phyloP scores from a whole-genome alignment of 2,329 filamentous ascomycete genomes.

The Fusarium nematophilum region DNA sequence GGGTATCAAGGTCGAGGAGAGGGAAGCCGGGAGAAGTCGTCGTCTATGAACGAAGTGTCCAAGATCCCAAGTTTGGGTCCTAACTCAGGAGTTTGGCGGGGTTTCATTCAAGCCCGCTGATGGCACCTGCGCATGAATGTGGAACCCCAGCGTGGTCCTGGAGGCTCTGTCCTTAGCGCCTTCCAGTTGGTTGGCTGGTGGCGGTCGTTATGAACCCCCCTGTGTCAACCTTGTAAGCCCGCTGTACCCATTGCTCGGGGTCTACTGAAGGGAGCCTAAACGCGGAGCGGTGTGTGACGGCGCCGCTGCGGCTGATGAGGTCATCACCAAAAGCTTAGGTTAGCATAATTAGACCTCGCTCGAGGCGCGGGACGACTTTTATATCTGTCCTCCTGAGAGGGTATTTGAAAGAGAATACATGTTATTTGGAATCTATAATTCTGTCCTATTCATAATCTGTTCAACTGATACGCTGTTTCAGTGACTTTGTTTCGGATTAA shows the following conservation, averaged over 20 bases:
- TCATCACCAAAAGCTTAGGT: constrained; percentile 29
- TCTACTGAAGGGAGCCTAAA: constrained; percentile 1
- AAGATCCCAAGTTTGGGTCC: constrained; percentile 22
- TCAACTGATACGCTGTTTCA: not conserved
- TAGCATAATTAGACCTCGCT: constrained; percentile 30
- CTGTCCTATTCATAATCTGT: not conserved
- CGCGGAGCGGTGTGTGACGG: constrained; percentile 30
- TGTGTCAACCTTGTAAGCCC: not conserved
- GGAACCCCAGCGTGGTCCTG: constrained; percentile 13
- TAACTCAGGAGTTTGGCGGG: constrained; percentile 45
- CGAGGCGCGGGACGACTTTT: no score
- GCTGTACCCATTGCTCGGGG: not conserved
- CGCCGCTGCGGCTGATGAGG: constrained; percentile 38
- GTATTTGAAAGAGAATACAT: no score
- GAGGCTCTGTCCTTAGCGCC: constrained; percentile 16
- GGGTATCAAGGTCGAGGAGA: constrained; percentile 30
- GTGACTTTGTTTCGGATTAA: not conserved
- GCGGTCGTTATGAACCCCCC: constrained; percentile 18
- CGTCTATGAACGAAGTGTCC: constrained; percentile 19
- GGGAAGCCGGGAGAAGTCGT: constrained; percentile 17
- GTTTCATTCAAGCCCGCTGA: constrained; percentile 37
- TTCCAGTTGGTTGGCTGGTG: constrained; percentile 32
- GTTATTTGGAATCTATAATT: no score
- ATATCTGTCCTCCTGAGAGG: no score
- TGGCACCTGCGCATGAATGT: constrained; percentile 22